A percentile compares a stretch with the other conserved stretches of the same genome.
Conservation (phyloP, 2,329 filamentous ascomycete species). For the Gyromitra esculenta region DNA sequence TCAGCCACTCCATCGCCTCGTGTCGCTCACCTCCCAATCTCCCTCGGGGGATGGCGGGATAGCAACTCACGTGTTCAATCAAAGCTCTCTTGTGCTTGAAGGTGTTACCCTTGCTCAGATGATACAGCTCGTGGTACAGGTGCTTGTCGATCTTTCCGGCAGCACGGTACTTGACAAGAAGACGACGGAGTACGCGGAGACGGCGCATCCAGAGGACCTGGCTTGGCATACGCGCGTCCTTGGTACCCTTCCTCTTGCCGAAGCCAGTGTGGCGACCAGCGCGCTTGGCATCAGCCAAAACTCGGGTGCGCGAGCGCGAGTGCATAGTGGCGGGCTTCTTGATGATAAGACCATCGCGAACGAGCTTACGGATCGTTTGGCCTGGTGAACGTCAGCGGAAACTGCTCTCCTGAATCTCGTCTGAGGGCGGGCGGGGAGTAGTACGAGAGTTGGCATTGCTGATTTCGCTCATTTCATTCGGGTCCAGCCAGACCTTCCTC, state of each 20-base stretch:
- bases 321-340: constrained; percentile 99
- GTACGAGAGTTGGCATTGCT: constrained; percentile 98
- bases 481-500: constrained; percentile 99
- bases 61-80: constrained; percentile 94
- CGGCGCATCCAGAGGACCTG: constrained; percentile 99
- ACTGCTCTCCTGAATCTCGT: background rate
- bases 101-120: constrained; percentile 99
- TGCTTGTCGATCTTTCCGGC: constrained; percentile 99
- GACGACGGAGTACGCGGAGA: constrained; percentile 97
- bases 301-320: constrained; percentile 94
- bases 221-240: constrained; percentile 96
- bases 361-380: constrained; percentile 99
- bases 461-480: constrained; percentile 99
- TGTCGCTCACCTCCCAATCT: background rate
- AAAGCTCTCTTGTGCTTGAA: constrained; percentile 99
- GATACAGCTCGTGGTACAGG: constrained; percentile 99
- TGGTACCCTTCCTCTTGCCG: constrained; percentile 99
- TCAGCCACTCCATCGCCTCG: constrained; percentile 7
- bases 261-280: constrained; percentile 98
- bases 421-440: constrained; percentile 7
- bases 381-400: constrained; percentile 41
- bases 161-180: constrained; percentile 99
- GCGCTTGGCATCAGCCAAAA: constrained; percentile 91
- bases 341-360: constrained; percentile 99
- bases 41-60: constrained; percentile 58